phyloP scores from a whole-genome alignment of 1,284 basidiomycete genomes.

The Pulchroboletus neoregius region DNA sequence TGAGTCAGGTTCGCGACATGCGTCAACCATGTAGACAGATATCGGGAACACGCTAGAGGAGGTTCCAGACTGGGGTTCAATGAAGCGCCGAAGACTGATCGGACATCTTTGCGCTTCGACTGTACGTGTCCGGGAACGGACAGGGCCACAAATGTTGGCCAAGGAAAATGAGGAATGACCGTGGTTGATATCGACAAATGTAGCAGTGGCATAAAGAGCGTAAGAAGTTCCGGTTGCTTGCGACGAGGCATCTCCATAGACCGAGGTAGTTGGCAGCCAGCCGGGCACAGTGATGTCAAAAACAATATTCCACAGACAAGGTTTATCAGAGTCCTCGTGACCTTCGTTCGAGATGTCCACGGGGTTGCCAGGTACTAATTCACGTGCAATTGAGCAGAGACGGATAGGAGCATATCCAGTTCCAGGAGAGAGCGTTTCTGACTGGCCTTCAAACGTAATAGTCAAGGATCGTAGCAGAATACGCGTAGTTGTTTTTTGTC shows the following conservation, averaged over 20 bases:
- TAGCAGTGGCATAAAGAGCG: slow-evolving; percentile 62
- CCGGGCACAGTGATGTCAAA: slow-evolving; percentile 73
- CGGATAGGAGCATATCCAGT: slow-evolving; percentile 62
- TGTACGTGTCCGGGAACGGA: slow-evolving; percentile 39
- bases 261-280: slow-evolving; percentile 65
- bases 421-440: slow-evolving; percentile 54
- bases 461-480: slow-evolving; percentile 62
- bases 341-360: slow-evolving; percentile 62
- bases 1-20: slow-evolving; percentile 13
- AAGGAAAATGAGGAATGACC: slow-evolving; percentile 39
- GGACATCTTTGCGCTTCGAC: slow-evolving; percentile 34
- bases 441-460: slow-evolving; percentile 74
- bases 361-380: slow-evolving; percentile 50
- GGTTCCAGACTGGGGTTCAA: slow-evolving; percentile 36
- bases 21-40: slow-evolving; percentile 28
- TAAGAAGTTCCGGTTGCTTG: slow-evolving; percentile 57
- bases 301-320: slow-evolving; percentile 63
- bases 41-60: slow-evolving; percentile 23
- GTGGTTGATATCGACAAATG: slow-evolving; percentile 47
- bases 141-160: slow-evolving; percentile 46
- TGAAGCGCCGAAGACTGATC: slow-evolving; percentile 47
- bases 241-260: slow-evolving; percentile 39
- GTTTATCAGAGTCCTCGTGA: slow-evolving; percentile 47
- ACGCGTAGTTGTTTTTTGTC: slow-evolving; percentile 41
- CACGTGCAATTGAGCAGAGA: slow-evolving; percentile 60